Evolutionary conservation across 2,329 filamentous ascomycete species (phyloP).

Genomic region (Xylaria sp.): DNA sequence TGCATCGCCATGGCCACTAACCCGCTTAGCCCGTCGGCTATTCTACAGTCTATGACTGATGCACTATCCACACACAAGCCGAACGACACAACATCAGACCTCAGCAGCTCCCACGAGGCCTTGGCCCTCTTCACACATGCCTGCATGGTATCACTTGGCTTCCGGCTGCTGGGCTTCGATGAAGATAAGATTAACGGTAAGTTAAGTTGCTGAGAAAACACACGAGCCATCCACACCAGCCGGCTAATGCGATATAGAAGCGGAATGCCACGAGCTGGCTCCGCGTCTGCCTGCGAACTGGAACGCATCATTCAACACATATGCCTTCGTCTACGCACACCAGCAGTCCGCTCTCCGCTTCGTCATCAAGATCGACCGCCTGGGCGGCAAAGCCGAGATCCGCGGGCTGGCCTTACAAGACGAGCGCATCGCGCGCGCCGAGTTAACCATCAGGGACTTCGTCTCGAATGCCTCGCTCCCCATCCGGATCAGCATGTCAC

Average conservation of each 20-base stretch:
- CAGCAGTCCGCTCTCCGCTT: constrained; percentile 84
- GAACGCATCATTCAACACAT: constrained; percentile 75
- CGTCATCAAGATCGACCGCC: constrained; percentile 78
- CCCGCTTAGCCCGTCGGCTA: constrained; percentile 50
- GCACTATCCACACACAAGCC: constrained; percentile 61
- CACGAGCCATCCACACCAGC: background rate
- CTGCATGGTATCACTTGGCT: constrained; percentile 79
- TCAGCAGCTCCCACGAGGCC: constrained; percentile 79
- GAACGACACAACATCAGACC: constrained; percentile 61
- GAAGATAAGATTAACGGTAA: constrained; percentile 78
- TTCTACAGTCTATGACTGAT: constrained; percentile 63
- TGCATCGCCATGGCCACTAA: constrained; percentile 36
- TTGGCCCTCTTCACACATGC: constrained; percentile 84
- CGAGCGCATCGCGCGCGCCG: constrained; percentile 80
- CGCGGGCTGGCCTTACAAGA: constrained; percentile 79
- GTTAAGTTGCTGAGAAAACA: background rate
- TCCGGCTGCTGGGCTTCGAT: constrained; percentile 80
- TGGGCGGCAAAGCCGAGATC: constrained; percentile 84
- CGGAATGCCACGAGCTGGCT: constrained; percentile 61
- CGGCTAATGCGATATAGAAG: constrained; percentile 49
- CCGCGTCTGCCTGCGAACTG: constrained; percentile 75
- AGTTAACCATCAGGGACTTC: constrained; percentile 76
- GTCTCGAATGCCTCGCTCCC: constrained; percentile 66
- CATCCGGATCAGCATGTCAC: constrained; percentile 57
- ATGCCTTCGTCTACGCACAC: constrained; percentile 87